These are phyloP conservation scores for Colletotrichum scovillei DNA, from an alignment of 2,329 filamentous ascomycete genomes.

Conservation along the genomic window DNA sequence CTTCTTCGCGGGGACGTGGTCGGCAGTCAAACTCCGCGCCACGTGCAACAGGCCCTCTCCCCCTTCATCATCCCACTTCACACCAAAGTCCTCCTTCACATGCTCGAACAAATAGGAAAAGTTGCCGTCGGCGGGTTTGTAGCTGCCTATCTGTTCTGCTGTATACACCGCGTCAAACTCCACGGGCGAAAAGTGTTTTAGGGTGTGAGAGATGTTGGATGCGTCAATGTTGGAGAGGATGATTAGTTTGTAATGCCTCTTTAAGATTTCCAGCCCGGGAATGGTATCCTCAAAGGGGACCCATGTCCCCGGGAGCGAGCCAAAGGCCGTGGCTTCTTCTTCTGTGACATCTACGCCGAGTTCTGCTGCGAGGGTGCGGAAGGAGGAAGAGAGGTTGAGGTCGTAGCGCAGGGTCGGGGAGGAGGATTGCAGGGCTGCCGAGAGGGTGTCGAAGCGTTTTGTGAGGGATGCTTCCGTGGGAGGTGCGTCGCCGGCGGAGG, in stretches of 20 bases:
- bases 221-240: constrained; percentile 71
- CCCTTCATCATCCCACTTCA: constrained; percentile 54
- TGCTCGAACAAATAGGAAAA: constrained; percentile 73
- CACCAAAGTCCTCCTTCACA: constrained; percentile 63
- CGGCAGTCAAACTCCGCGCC: constrained; percentile 74
- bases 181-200: constrained; percentile 42
- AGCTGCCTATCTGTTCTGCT: constrained; percentile 76
- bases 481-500: constrained; percentile 41
- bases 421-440: constrained; percentile 60
- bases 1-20: constrained; percentile 73
- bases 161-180: constrained; percentile 73
- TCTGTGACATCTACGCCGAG: constrained; percentile 48
- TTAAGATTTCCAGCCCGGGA: constrained; percentile 60
- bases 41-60: constrained; percentile 70
- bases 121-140: constrained; percentile 74
- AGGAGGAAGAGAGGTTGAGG: constrained; percentile 61
- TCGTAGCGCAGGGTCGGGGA: constrained; percentile 68
- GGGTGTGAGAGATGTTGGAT: constrained; percentile 43
- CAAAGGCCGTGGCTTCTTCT: constrained; percentile 60
- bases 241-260: constrained; percentile 66
- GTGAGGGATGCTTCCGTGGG: constrained; percentile 48
- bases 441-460: constrained; percentile 55
- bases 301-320: constrained; percentile 63
- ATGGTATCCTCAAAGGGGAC: constrained; percentile 68
- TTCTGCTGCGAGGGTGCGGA: constrained; percentile 56